Base-by-base conservation (phyloP, 208 protist species). In the Cochliopodium minus region DNA sequence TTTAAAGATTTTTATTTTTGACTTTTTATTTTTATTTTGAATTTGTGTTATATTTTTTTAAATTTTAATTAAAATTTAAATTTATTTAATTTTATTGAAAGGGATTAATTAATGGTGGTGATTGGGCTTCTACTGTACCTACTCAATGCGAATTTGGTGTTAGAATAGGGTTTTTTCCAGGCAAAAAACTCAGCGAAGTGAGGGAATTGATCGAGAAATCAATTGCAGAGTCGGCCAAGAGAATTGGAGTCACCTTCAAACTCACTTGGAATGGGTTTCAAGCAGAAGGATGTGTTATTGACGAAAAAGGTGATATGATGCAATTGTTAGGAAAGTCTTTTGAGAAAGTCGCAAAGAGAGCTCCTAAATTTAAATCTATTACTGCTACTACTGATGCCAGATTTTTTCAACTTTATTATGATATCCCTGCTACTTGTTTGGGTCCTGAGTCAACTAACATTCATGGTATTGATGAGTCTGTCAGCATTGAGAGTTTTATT, bases 381-480 rank as follows among this genome's bases (percentile, higher is more conserved):
- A 58, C 68, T n/a, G 70, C 65, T 57, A 72, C 67, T n/a, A 72
- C 67, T 5, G 67, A 72, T 46, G 49, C 42, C 9, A 46, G 67
- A 29, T 70, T 72, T 38, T 72, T 68, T 39, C 47, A 71, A 39
- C 52, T 71, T 6, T 71, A 71, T 34, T 60, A 71, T 26, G 30
- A 29, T 43, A 72, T 63, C 20, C 67, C 67, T 10, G 36, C 60
- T 11, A 72, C 67, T 4, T 72, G 67, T 54, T 67, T 67, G 42
- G 67, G 67, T 29, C 67, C 67, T 51, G 65, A 72, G 35, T 29
- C 65, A 35, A 69, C 45, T 34, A 23, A 32, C 35, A 72, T 72
- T 42, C 67, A 72, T 50, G 67, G 66, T 33, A 72, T 72, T 30
- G 67, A 72, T 50, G 67, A 72, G 47, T 63, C 52, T 57, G 65